Base-by-base conservation (phyloP, 345 rosid species). In the Ceriops tagal region DNA sequence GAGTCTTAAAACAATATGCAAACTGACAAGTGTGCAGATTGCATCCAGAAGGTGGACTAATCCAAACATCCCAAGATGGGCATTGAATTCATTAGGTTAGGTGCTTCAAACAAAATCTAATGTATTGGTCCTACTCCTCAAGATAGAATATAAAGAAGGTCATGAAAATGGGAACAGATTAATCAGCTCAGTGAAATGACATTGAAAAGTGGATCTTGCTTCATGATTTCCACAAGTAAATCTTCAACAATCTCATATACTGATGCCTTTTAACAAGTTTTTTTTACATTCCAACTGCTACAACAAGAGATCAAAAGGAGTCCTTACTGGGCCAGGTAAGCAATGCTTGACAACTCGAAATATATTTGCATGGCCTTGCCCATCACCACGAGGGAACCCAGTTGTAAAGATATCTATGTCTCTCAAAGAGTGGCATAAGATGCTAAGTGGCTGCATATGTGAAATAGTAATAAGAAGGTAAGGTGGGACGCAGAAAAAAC, bases 241-340 rank as follows among this genome's bases (percentile, higher is more conserved):
- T 43, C 49, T 43, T 43, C 49, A 43, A 19, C 49, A 43, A 43
- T 43, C 49, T 43, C 18, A 13, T 13, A 13, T 43, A 43, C 15
- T 11, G 49, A 13, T 11, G 49, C 49, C 49, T 43, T 39, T 13
- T 43, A 43, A 13, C 49, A 43, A 43, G 49, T 43, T 13, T 43
- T 43, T 43, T 43, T 43, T 13, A 77, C n/a, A 66, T 56, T 47
- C 55, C 53, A 49, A 61, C 60, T 19, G 76, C 49, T 30, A 64
- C 43, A 62, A 19, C 51, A 53, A 52, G 5, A 61, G 75, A 65
- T 66, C 20, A 76, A 69, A 58, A 22, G 62, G 67, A 24, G 65
- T 65, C 46, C 98, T 89, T 82, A 93, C 98, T 68, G 98, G 96
- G 53, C 98, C 98, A 77, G 97, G 98, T 72, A 93, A 75, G 83